phyloP scores from a whole-genome alignment of 2,329 filamentous ascomycete species.

The Chaetomiaceae sp. region DNA sequence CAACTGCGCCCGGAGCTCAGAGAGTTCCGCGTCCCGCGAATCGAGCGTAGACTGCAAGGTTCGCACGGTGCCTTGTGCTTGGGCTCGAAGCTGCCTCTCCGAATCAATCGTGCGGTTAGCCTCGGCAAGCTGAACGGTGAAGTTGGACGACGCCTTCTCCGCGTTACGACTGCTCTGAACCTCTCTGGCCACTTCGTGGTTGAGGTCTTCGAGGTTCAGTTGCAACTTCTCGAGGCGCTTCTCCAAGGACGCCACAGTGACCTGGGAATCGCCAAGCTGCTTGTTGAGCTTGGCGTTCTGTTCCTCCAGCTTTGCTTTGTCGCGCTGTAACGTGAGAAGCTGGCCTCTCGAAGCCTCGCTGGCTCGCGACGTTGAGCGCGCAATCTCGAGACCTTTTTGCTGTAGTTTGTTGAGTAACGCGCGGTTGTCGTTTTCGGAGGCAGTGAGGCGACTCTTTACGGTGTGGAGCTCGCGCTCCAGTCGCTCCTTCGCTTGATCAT shows the following conservation, averaged over 20 bases:
- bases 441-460: constrained; percentile 78
- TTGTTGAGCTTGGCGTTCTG: constrained; percentile 73
- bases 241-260: constrained; percentile 75
- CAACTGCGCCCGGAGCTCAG: constrained; percentile 72
- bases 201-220: constrained; percentile 82
- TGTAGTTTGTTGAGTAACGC: constrained; percentile 94
- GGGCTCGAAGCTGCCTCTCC: constrained; percentile 75
- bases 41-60: constrained; percentile 76
- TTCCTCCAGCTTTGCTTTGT: constrained; percentile 78
- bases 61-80: constrained; percentile 79
- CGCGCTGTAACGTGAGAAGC: constrained; percentile 67
- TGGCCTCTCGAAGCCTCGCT: constrained; percentile 77
- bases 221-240: constrained; percentile 93
- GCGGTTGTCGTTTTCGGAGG: constrained; percentile 94
- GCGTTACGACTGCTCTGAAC: constrained; percentile 85
- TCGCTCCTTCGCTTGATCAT: constrained; percentile 90
- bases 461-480: constrained; percentile 87
- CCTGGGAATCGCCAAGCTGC: constrained; percentile 78
- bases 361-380: constrained; percentile 77
- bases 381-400: constrained; percentile 94
- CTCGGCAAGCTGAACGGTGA: constrained; percentile 79
- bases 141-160: constrained; percentile 77
- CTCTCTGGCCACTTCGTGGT: constrained; percentile 84
- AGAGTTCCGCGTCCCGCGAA: constrained; percentile 71
- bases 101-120: constrained; percentile 85